Evolutionary conservation across 1,139 yeast genomes (phyloP), one percentile per base, ranked within the genome.

Genomic region (Candida sp.): DNA sequence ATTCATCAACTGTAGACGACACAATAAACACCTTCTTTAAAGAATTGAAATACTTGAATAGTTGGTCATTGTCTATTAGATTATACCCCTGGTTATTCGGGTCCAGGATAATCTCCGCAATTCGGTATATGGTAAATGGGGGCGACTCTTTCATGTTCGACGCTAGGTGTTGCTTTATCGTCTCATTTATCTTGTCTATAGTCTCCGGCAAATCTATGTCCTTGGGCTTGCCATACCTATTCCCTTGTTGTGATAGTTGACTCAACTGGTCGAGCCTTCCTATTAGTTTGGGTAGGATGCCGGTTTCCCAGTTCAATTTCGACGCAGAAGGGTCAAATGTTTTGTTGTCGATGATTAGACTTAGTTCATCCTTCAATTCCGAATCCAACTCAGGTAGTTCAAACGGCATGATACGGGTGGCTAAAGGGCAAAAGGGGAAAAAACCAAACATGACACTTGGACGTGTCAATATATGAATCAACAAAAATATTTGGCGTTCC

Each of bases 41-140:
- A 4, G 76, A 66, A 52, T 73, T 68, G 56, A 70, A 60, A 51
- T 61, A 72, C 53, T 72, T 73, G 25, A 62, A 51, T 1, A 69
- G 49, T 7, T 68, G 69, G 1, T 66, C 68, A 32, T 61, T 66
- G 25, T 63, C 59, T 1, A 56, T 58, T 3, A 76, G 55, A 41
- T 69, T 69, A 57, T 73, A 75, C 25, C 72, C 70, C 49, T 68
- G 63, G 2, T 48, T 48, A 17, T 54, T 55, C 0, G 87, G 86
- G 11, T 69, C 63, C 0, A 65, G 47, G 1, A 85, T 54, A 22
- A 86, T 63, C 61, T 86, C 91, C 0, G 85, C 78, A 7, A 86
- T 57, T 49, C 91, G 65, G 45, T 76, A 72, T 2, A 84, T 60
- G 0, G 90, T 85, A 63, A 84, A 86, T 0, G 90, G 91, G 1